Conservation (phyloP, 441 rosid genomes). For the Aleurites moluccanus region DNA sequence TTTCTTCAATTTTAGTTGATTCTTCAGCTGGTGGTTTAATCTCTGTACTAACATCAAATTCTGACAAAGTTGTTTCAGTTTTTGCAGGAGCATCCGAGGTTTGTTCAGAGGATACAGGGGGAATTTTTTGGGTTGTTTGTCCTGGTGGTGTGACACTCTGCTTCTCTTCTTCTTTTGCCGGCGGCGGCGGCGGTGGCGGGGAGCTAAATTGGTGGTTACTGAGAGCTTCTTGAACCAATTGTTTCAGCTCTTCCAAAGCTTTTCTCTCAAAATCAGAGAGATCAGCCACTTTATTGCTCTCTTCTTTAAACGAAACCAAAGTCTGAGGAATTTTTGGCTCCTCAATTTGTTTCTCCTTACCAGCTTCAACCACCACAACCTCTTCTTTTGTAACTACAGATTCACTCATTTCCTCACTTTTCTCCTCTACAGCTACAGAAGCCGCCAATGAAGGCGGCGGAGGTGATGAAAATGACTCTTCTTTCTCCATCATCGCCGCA, state of each 20-base stretch:
- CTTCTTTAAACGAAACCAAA: conserved; percentile 79
- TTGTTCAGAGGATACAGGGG: neutral
- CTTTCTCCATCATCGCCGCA: conserved; percentile 53
- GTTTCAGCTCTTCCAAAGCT: conserved; percentile 62
- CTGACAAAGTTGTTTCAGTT: conserved; percentile 17
- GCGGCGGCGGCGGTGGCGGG: conserved; percentile 18
- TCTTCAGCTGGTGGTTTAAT: conserved; percentile 17
- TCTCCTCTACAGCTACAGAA: conserved; percentile 4
- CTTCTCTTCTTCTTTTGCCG: conserved; percentile 14
- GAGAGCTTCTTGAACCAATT: conserved; percentile 55
- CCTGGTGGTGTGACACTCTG: neutral
- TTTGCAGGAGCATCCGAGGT: neutral
- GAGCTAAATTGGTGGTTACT: conserved; percentile 47
- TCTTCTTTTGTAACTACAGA: conserved; percentile 23
- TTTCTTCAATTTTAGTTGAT: conserved; percentile 26
- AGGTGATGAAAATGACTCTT: conserved; percentile 7
- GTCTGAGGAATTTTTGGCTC: conserved; percentile 43
- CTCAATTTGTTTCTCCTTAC: neutral
- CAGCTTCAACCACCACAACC: conserved; percentile 22
- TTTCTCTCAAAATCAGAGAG: conserved; percentile 63
- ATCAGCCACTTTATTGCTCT: conserved; percentile 65
- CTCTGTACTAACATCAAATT: conserved; percentile 33
- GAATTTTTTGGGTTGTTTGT: neutral
- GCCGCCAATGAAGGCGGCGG: neutral
- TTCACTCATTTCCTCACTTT: conserved; percentile 11